A percentile compares a stretch with the other conserved stretches of the same genome.
Conservation (phyloP, 2,329 filamentous ascomycete species). For the Fusarium humuli region DNA sequence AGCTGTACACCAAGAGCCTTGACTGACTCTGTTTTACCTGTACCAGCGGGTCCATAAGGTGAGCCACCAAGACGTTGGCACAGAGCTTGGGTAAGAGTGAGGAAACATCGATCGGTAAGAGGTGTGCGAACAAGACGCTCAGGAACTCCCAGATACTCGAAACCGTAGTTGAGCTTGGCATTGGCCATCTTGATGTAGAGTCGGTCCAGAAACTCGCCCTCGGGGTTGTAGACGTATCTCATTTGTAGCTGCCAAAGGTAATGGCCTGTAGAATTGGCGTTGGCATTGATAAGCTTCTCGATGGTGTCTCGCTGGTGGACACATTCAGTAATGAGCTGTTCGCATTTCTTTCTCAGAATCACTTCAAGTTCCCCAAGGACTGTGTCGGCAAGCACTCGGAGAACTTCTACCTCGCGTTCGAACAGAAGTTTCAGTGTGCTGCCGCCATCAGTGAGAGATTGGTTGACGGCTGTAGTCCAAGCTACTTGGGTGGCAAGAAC, state of each 20-base stretch:
- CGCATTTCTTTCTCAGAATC: conserved; percentile 93
- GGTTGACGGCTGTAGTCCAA: conserved; percentile 91
- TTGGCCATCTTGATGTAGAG: conserved; percentile 97
- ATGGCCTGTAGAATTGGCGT: conserved; percentile 80
- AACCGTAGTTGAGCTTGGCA: conserved; percentile 93
- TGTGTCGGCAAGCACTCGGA: conserved; percentile 86
- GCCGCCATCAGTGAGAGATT: conserved; percentile 78
- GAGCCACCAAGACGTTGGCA: conserved; percentile 96
- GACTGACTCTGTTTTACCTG: conserved; percentile 98
- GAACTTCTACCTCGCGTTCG: conserved; percentile 84
- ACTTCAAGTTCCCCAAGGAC: conserved; percentile 90
- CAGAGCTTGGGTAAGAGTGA: conserved; percentile 94
- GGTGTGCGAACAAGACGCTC: conserved; percentile 97
- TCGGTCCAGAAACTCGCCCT: conserved; percentile 84
- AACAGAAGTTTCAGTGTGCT: conserved; percentile 76
- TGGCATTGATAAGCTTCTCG: conserved; percentile 81
- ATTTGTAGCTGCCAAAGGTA: conserved; percentile 96
- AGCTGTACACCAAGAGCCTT: conserved; percentile 97
- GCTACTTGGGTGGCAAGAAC: conserved; percentile 93
- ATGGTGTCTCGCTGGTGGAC: conserved; percentile 97
- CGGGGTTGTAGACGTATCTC: conserved; percentile 89
- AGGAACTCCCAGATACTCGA: conserved; percentile 96
- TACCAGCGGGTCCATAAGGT: conserved; percentile 96
- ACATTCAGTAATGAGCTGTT: conserved; percentile 98
- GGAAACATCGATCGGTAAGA: conserved; percentile 96